Percentiles rank a stretch among this genome's conserved stretches.
These are phyloP conservation scores for Pinus albicaulis DNA, from an alignment of 75 land plant genomes.

Conservation along the genomic window DNA sequence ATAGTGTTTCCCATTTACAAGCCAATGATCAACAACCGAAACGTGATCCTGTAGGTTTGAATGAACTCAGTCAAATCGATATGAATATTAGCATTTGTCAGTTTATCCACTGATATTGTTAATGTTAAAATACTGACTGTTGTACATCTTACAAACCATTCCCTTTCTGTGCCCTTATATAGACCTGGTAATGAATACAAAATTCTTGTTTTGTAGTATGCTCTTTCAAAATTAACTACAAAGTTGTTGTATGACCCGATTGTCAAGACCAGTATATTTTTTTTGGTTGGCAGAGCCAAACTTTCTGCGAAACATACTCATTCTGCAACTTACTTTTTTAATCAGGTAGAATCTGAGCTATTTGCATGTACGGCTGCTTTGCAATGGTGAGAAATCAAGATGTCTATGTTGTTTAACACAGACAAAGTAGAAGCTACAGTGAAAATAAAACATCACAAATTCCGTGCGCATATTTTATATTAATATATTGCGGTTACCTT, in stretches of 20 bases:
- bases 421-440: background rate
- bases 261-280: background rate
- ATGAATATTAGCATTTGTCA: background rate
- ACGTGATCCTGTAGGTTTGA: conserved; percentile 68
- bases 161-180: background rate
- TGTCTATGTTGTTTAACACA: background rate
- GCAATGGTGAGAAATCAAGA: background rate
- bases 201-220: background rate
- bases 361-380: background rate
- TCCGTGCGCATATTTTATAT: too few relatives aligned
- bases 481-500: too few relatives aligned
- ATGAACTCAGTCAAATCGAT: background rate
- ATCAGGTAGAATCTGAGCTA: background rate
- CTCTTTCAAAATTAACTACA: background rate
- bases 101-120: background rate
- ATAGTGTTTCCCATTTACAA: conserved; percentile 92
- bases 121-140: too few relatives aligned
- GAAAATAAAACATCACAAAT: background rate
- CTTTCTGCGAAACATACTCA: background rate
- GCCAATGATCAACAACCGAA: conserved; percentile 82
- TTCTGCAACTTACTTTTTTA: background rate
- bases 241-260: background rate
- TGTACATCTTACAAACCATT: background rate
- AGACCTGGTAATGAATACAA: background rate
- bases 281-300: background rate